Evolutionary conservation across 106 monocot species (phyloP), one percentile per base, ranked within the genome.

Genomic region (Cymbidium sinense): DNA sequence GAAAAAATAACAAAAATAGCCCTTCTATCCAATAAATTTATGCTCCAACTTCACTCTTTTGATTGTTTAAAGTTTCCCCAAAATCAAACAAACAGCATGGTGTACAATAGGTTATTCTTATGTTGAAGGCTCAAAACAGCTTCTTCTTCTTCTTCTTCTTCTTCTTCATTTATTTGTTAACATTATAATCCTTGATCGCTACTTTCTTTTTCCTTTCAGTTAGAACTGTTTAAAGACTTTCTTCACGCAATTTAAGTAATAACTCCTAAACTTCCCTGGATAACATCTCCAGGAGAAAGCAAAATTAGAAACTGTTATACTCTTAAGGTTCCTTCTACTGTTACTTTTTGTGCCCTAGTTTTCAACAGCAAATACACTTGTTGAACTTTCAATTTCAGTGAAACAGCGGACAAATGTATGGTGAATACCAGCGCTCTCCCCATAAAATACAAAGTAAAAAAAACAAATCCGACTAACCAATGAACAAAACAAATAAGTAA

Each of bases 301-400:
- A 43, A 43, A 5, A 11, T 43, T 2, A 2, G 36, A 36, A 2
- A 36, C 5, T 36, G 3, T 36, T 36, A 2, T 36, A 5, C 5
- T 1, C 43, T 9, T 11, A 7, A 8, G 43, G 1, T 43, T 43
- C 43, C 43, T 4, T n/a, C 23, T 5, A 58, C 19, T n/a, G 7
- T n/a, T 58, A n/a, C 58, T 58, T 58, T 61, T 61, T 27, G 61
- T 61, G 61, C 61, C 61, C 61, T n/a, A 61, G 61, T n/a, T 61
- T 61, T 61, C n/a, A 61, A 61, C 61, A 25, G 10, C 61, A 61
- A 61, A 25, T 23, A 25, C 61, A 5, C 3, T 2, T 8, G n/a
- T 27, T 61, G 5, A n/a, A 7, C 61, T 61, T 61, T 13, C 61
- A 23, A 61, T 23, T 61, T 58, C 27, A 27, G 27, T 27, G 23